Base-by-base conservation (phyloP, 2,329 filamentous ascomycete species). In the Colletotrichum limetticola region DNA sequence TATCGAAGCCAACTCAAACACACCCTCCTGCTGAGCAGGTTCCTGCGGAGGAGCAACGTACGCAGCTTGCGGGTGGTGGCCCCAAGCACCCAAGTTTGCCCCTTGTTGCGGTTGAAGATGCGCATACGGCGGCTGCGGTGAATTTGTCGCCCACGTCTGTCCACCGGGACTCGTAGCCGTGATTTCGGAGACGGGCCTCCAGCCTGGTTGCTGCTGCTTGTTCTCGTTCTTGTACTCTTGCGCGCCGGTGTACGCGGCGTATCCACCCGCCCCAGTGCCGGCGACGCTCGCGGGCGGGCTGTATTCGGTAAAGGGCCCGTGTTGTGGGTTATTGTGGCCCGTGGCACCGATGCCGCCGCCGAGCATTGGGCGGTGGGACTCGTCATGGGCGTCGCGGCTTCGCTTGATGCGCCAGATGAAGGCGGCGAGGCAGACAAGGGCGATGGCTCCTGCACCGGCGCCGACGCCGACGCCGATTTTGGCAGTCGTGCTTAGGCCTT, bases 401-500 rank as follows among this genome's bases (percentile, higher is more conserved):
- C 63, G 37, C 56, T 72, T 68, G 3, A 66, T 28, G 42, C 70
- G 65, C 70, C 73, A 75, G 19, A 71, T 16, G 49, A 68, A 74
- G 46, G 57, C 63, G 12, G 58, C 19, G 19, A 75, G 42, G 14
- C 60, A 52, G 1, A 74, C 72, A 2, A 76, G 71, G 0, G 74
- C 77, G 19, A 79, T 61, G 14, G 65, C 72, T 6, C 79, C 81
- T 42, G 80, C 77, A 22, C 72, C 78, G 3, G 81, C 78, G 12
- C 84, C 85, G 0, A 84, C 80, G 6, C 82, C 84, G 11, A 87
- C 79, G 11, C 83, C 85, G 56, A 85, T 79, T 24, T 82, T 85
- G 5, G 81, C 79, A 6, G 79, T 79, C 0, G 79, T 82, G 4
- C 82, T 81, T 14, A 86, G 78, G 9, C 77, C 74, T 35, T 16